Conservation (phyloP, 768 basidiomycete genomes). For the Trametes meyenii region DNA sequence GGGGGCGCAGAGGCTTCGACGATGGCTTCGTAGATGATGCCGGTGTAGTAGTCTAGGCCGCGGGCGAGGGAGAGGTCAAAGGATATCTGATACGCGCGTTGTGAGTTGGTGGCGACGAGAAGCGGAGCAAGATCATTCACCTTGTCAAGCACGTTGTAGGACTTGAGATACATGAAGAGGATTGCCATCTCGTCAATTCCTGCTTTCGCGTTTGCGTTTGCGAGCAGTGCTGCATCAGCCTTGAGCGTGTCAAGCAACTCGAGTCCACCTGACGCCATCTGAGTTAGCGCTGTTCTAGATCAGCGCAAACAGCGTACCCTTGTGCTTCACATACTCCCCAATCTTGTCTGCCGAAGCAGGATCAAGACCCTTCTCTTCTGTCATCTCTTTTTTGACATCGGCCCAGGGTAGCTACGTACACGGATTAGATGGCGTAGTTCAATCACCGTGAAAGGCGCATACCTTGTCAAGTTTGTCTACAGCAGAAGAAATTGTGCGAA, state of each 20-base stretch:
- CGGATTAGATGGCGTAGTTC: background rate
- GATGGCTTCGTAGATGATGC: slow-evolving; percentile 96
- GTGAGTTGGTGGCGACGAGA: background rate
- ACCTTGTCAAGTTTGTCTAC: slow-evolving; percentile 99
- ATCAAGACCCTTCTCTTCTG: slow-evolving; percentile 89
- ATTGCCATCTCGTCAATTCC: slow-evolving; percentile 87
- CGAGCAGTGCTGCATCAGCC: slow-evolving; percentile 62
- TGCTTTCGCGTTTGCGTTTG: slow-evolving; percentile 74
- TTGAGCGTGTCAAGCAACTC: slow-evolving; percentile 73
- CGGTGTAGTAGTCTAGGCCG: slow-evolving; percentile 98
- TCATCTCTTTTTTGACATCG: slow-evolving; percentile 97
- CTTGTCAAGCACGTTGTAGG: slow-evolving; percentile 79
- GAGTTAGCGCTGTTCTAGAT: background rate
- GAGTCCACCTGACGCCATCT: slow-evolving; percentile 61
- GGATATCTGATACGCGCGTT: slow-evolving; percentile 62
- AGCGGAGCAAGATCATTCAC: slow-evolving; percentile 40
- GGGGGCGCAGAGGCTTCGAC: slow-evolving; percentile 95
- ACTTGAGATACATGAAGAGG: slow-evolving; percentile 79
- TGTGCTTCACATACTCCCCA: slow-evolving; percentile 94
- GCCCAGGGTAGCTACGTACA: slow-evolving; percentile 77
- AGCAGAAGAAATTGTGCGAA: slow-evolving; percentile 89
- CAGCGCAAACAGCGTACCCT: slow-evolving; percentile 55
- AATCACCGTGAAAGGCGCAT: slow-evolving; percentile 10
- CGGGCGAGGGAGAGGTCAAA: slow-evolving; percentile 98
- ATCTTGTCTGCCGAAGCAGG: slow-evolving; percentile 85